Percentiles rank a stretch among this genome's conserved stretches.
These are phyloP conservation scores for Elsinoe batatas DNA, from an alignment of 2,329 filamentous ascomycete species.

Conservation along the genomic window DNA sequence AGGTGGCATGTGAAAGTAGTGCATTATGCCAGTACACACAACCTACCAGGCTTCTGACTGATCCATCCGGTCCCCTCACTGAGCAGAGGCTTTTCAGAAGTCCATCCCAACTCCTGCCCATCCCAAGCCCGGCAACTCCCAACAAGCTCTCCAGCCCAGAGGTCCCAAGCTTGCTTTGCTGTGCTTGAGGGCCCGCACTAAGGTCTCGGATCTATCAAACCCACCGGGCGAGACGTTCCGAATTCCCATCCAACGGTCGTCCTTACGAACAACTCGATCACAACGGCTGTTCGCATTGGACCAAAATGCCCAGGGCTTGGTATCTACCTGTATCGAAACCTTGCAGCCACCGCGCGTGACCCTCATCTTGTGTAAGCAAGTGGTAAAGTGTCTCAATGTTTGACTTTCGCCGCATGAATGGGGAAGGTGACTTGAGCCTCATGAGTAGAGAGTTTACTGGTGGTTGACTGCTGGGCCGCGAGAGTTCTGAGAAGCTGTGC, in stretches of 20 bases:
- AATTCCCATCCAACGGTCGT: background rate
- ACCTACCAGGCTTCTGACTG: no score
- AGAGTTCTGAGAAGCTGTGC: no score
- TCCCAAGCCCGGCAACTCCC: no score
- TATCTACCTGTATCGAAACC: background rate
- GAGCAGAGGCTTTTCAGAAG: no score
- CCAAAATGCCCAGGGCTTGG: conserved; percentile 6
- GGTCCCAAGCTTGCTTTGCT: no score
- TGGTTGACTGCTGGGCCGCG: background rate
- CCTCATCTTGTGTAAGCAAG: no score
- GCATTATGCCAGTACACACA: no score
- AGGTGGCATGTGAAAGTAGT: no score
- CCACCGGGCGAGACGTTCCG: background rate
- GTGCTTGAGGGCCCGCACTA: background rate
- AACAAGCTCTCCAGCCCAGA: no score
- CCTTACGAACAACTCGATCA: background rate
- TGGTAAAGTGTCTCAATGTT: background rate
- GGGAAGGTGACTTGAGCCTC: background rate
- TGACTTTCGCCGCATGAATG: background rate
- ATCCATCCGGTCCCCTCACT: no score
- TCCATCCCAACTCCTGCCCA: no score
- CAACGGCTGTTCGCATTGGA: background rate
- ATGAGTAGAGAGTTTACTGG: background rate
- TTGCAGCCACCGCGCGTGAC: background rate
- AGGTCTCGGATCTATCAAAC: background rate